Evolutionary conservation across 805 yeast species (phyloP).

Genomic region (Saccharomycopsis sp.): DNA sequence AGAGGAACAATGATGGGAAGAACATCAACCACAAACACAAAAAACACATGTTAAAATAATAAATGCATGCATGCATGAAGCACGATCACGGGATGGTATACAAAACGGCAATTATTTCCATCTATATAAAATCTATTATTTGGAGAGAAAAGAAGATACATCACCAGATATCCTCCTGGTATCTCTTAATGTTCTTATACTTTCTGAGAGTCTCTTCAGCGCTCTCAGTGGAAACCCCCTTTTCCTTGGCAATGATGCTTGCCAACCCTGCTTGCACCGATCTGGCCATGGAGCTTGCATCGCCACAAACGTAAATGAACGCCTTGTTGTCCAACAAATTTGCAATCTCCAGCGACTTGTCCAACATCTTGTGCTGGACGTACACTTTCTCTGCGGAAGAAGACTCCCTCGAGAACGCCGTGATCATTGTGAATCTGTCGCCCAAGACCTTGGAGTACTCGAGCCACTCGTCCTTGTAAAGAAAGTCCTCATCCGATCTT

Average conservation of each 20-base stretch:
- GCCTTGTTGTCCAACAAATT: conserved; percentile 62
- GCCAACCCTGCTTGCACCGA: conserved; percentile 72
- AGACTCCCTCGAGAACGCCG: conserved; percentile 81
- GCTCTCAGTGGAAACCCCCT: conserved; percentile 63
- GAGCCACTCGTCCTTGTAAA: conserved; percentile 88
- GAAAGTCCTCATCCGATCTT: conserved; percentile 64
- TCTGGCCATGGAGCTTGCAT: conserved; percentile 92
- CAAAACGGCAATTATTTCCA: too few relatives aligned
- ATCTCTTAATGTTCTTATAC: conserved; percentile 74
- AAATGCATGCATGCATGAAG: too few relatives aligned
- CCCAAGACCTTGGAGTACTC: conserved; percentile 50
- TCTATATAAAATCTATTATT: too few relatives aligned
- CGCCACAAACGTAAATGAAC: conserved; percentile 92
- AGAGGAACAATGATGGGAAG: too few relatives aligned
- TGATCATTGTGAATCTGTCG: conserved; percentile 55
- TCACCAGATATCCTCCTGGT: conserved; percentile 98
- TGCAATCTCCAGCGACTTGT: conserved; percentile 36
- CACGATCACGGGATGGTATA: too few relatives aligned
- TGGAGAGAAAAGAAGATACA: too few relatives aligned
- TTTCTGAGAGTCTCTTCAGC: conserved; percentile 60
- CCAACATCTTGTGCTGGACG: conserved; percentile 72
- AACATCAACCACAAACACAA: too few relatives aligned
- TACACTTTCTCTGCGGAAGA: conserved; percentile 47
- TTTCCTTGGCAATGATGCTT: conserved; percentile 51
- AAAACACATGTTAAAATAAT: too few relatives aligned